Base-by-base conservation (phyloP, 2,329 filamentous ascomycete genomes). In the Tolypocladium endophyticum region DNA sequence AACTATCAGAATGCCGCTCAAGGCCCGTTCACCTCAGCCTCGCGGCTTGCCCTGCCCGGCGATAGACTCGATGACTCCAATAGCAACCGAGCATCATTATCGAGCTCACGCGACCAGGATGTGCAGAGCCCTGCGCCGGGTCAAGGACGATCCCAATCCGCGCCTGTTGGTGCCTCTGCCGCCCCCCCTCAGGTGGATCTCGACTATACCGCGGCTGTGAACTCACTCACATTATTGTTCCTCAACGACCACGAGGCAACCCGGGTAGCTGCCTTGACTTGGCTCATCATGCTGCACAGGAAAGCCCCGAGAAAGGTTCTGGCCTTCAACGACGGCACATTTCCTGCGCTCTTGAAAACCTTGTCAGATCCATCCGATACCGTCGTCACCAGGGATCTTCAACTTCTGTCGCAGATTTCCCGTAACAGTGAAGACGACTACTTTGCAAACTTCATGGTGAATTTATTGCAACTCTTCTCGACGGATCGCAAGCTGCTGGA, bases 371-470 rank as follows among this genome's bases (percentile, higher is more conserved):
- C 93, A 9, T 90, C 93, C 9, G 94, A 99, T 71, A 90, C 92
- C 23, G 94, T 99, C 8, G 95, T 99, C 1, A 97, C 91, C 5
- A 90, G 94, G 67, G 94, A 99, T 71, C 76, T 99, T 36, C 90
- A 97, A 64, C 80, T 99, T 20, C 81, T 99, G 2, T 97, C 93
- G 0, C 94, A 99, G 66, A 97, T 99, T 59, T 97, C 93, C 3
- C 87, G 89, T 64, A 96, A 97, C 67, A 97, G 92, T 70, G 94
- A 97, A 68, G 94, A 99, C 69, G 91, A 92, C 64, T 97, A 97
- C 73, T 99, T 99, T 71, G 88, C 90, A 1, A 96, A 93, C 30
- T 99, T 99, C 72, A 99, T 99, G 94, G 89, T 97, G 62, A 96
- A 96, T 70, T 79, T 99, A 12, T 78, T 99, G 52, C 94, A 97